Evolutionary conservation across 169 alveolate species (phyloP), one percentile per base, ranked within the genome.

Genomic region (Condylostoma magnum): DNA sequence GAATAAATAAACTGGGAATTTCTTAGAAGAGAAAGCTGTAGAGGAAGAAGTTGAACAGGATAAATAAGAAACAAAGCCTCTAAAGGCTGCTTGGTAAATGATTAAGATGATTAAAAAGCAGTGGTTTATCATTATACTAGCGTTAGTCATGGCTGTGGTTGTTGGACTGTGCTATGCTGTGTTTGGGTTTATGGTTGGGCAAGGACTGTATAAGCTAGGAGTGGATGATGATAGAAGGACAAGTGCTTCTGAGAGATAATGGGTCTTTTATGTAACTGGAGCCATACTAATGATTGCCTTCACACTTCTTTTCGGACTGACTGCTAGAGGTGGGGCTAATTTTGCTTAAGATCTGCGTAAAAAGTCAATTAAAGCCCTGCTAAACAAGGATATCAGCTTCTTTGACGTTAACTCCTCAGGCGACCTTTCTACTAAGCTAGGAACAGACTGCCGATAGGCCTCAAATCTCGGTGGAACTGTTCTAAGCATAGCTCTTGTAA

Each of bases 391-490:
- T 30, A 47, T 34, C 18, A 57, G 38, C 20, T 57, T 57, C 51
- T 57, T 33, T 57, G 69, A 57, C 18, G n/a, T 18, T 15, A 33
- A 25, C 2, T 18, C 20, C 47, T 51, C 69, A 18, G 28, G 53
- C 0, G 15, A 47, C n/a, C 37, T 57, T 20, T 28, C 69, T 28
- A 34, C 2, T 33, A 57, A 22, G 50, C 69, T 57, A 20, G 0
- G 30, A 15, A 18, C 52, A 20, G 69, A 57, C 69, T 57, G 69
- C 28, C 53, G 38, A 57, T n/a, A 57, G 28, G 27, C 37, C 52
- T 57, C 69, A 2, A 30, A 37, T 2, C 20, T 57, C 15, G 69
- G 69, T 15, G 69, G 69, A 18, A 47, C 69, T 28, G 69, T 57
- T 37, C 27, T 57, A 5, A 51, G 69, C n/a, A 18, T 57, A 1